Base-by-base conservation (phyloP, 1,139 yeast species). In the Kurtzmaniella quercitrusa region DNA sequence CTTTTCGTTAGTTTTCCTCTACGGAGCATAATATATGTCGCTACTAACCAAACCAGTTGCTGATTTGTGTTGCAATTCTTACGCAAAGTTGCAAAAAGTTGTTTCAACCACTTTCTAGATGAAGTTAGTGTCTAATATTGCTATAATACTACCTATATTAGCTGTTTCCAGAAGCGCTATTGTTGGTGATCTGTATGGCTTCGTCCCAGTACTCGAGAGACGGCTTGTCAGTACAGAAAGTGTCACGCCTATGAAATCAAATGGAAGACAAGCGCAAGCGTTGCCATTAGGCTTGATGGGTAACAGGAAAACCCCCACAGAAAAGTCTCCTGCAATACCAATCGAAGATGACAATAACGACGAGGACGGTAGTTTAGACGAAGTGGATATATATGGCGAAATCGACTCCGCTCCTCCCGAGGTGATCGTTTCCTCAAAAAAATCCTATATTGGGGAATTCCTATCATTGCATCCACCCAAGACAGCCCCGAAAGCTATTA, bases 401-500 rank as follows among this genome's bases (percentile, higher is more conserved):
- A 27, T 5, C 6, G 14, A 4, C 31, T 11, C 31, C 10, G 14
- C n/a, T 11, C n/a, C 8, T n/a, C 39, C 39, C 3, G 33, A 24
- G 2, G 34, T 24, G 21, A 18, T 37, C 2, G 21, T 17, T 14
- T 34, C 34, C 17, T 37, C 46, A 2, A 21, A 14, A 10, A 44
- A 31, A 16, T 44, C 46, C 11, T 44, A 44, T 21, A 17, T 44
- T 16, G 31, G 38, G 8, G 44, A 41, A 5, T 44, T 37, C 14
- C 16, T 44, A 17, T 31, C 36, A 8, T 16, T 38, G 2, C 9
- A 36, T 11, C 16, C 5, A 3, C 21, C 38, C 12, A 11, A 11
- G 11, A 18, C 12, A 19, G 21, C 19, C 5, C 10, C 19, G 3
- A 14, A 19, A n/a, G 38, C 12, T 5, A 19, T 21, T n/a, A 19